Evolutionary conservation across 2,329 filamentous ascomycete species (phyloP), one percentile per base, ranked within the genome.

Genomic region (Cladosporium sp.): DNA sequence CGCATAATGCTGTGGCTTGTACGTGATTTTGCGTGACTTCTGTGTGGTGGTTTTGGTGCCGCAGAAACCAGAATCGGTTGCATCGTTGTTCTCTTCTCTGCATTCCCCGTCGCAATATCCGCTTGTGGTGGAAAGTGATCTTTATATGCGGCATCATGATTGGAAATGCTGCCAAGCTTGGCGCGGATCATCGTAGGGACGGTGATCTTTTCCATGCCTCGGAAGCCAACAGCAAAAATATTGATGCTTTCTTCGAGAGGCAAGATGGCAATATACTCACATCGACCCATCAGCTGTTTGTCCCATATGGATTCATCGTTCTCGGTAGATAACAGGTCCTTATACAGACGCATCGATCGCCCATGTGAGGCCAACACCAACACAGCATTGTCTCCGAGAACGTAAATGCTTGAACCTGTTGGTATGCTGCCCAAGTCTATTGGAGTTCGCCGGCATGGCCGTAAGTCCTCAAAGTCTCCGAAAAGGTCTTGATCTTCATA

Each of bases 301-400:
- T 24, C 20, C 52, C 52, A 55, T 4, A 55, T 55, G 12, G 52
- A 20, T 13, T 47, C 39, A 19, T 47, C 28, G 32, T 17, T 54
- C 19, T 60, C 52, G 6, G 58, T 45, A 7, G 62, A 58, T 10
- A 57, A 57, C 17, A 62, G 60, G 25, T 61, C 63, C 28, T 59
- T 60, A 39, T 65, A 66, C 50, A 67, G 61, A 24, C 57, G 62
- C 9, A 67, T 45, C 13, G 59, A 53, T 44, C 53, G 60, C 15
- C 61, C 62, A 36, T 57, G 25, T 2, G 48, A 54, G 17, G 61
- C 58, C n/a, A 67, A 59, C 6, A 67, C 58, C 25, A 67, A 56
- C 19, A 66, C 28, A 9, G 65, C 67, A 58, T 64, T 55, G 17
- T 59, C 60, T 17, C 67, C 67, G 13, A 69, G 37, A 50, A 62